Percentiles rank a stretch among this genome's conserved stretches.
phyloP scores from a whole-genome alignment of 2,329 filamentous ascomycete species.

The Talaromyces piceae region DNA sequence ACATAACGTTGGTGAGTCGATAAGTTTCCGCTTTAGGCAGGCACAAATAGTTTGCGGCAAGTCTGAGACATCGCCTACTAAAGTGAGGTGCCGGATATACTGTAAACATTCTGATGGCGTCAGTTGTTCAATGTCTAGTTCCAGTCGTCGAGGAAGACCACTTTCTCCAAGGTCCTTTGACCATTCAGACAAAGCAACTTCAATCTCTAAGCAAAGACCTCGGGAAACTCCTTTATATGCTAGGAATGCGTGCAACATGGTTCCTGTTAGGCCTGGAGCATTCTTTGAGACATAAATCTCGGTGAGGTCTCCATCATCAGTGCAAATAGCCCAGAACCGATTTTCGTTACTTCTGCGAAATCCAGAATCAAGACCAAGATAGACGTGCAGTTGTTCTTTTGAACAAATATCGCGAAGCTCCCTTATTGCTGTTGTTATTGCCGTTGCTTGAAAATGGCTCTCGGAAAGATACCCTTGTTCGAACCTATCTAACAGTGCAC shows the following conservation, averaged over 20 bases:
- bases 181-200: slow-evolving; percentile 32
- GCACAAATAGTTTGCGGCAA: slow-evolving; percentile 24
- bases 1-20: slow-evolving; percentile 31
- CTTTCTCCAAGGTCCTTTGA: slow-evolving; percentile 23
- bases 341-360: slow-evolving; percentile 29
- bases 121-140: slow-evolving; percentile 36
- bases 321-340: slow-evolving; percentile 37
- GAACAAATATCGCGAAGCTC: slow-evolving; percentile 22
- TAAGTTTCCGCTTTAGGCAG: slow-evolving; percentile 27
- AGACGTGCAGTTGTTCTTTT: slow-evolving; percentile 24
- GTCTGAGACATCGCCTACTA: slow-evolving; percentile 22
- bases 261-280: slow-evolving; percentile 35
- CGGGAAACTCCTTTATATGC: slow-evolving; percentile 35
- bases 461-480: slow-evolving; percentile 20
- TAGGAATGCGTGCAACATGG: slow-evolving; percentile 40
- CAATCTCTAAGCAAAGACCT: slow-evolving; percentile 32
- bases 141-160: slow-evolving; percentile 30
- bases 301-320: slow-evolving; percentile 25
- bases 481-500: slow-evolving; percentile 24
- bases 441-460: slow-evolving; percentile 6
- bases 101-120: slow-evolving; percentile 37
- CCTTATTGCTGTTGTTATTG: slow-evolving; percentile 19
- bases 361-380: slow-evolving; percentile 35
- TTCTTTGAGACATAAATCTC: slow-evolving; percentile 40
- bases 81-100: slow-evolving; percentile 31